Evolutionary conservation across 2,329 filamentous ascomycete species (phyloP).

Genomic region (Trichoderma citrinoviride): DNA sequence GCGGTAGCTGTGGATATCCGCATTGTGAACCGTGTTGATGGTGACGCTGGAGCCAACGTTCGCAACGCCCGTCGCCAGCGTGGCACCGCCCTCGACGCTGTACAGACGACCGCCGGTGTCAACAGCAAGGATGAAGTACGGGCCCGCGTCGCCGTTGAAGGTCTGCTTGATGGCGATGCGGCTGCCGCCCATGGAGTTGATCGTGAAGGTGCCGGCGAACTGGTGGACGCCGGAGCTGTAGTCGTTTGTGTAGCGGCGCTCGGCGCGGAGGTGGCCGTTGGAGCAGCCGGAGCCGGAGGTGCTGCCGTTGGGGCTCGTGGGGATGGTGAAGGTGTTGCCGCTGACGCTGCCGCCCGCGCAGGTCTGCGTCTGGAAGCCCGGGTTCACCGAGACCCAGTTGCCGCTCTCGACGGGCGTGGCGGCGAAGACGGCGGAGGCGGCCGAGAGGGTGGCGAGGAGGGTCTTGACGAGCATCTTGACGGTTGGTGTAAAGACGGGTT

Average conservation of each 20-base stretch:
- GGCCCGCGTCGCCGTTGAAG: conserved; percentile 26
- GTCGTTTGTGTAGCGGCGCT: conserved; percentile 27
- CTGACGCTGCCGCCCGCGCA: conserved; percentile 26
- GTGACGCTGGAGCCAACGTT: conserved; percentile 25
- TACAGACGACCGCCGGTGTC: conserved; percentile 25
- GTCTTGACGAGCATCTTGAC: conserved; percentile 19
- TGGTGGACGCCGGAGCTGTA: conserved; percentile 26
- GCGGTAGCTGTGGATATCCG: conserved; percentile 23
- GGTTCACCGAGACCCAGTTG: conserved; percentile 20
- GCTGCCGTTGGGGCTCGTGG: conserved; percentile 25
- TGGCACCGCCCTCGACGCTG: conserved; percentile 26
- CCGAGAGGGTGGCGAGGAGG: conserved; percentile 21
- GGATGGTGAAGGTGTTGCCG: conserved; percentile 25
- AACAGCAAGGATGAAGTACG: conserved; percentile 28
- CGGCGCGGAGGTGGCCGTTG: conserved; percentile 28
- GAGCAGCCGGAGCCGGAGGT: conserved; percentile 25
- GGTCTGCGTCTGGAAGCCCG: conserved; percentile 19
- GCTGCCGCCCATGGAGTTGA: conserved; percentile 27
- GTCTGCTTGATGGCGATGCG: conserved; percentile 30
- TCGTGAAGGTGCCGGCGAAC: conserved; percentile 28
- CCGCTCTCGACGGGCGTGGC: conserved; percentile 24
- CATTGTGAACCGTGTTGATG: conserved; percentile 30
- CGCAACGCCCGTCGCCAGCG: conserved; percentile 25
- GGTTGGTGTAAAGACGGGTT: not conserved
- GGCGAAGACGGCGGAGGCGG: conserved; percentile 19